Conservation (phyloP, 2,329 filamentous ascomycete species). For the Botrytis fragariae region DNA sequence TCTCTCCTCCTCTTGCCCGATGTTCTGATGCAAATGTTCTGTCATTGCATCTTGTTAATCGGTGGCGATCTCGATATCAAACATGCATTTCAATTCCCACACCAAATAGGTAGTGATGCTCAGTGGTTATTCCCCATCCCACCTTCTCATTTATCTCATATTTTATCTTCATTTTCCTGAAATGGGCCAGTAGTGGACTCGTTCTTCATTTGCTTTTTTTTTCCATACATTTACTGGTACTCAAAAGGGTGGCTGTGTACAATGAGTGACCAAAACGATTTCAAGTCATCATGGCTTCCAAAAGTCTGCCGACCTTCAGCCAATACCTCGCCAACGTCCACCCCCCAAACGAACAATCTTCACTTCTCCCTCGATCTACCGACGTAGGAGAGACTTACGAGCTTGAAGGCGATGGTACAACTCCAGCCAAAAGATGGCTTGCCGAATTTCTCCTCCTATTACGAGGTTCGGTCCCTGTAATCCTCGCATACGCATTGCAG, state of each 20-base stretch:
- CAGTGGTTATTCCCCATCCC: not conserved
- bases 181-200: not conserved
- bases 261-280: slow-evolving; percentile 24
- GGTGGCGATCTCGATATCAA: not conserved
- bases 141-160: not conserved
- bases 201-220: not conserved
- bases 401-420: slow-evolving; percentile 27
- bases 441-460: slow-evolving; percentile 66
- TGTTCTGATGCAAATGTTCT: not conserved
- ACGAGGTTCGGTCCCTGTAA: slow-evolving; percentile 71
- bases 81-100: not conserved
- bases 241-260: not conserved
- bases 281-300: slow-evolving; percentile 34
- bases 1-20: not conserved
- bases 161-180: not conserved
- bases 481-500: slow-evolving; percentile 80
- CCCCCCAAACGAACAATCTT: slow-evolving; percentile 36
- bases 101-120: not conserved
- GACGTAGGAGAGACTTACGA: slow-evolving; percentile 32
- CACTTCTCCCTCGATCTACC: slow-evolving; percentile 31
- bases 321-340: slow-evolving; percentile 25
- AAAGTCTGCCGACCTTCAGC: slow-evolving; percentile 28
- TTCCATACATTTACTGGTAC: not conserved
- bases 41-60: not conserved
- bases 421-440: slow-evolving; percentile 40